Conservation (phyloP, 2,329 filamentous ascomycete genomes). For the Gaeumannomyces sp. region DNA sequence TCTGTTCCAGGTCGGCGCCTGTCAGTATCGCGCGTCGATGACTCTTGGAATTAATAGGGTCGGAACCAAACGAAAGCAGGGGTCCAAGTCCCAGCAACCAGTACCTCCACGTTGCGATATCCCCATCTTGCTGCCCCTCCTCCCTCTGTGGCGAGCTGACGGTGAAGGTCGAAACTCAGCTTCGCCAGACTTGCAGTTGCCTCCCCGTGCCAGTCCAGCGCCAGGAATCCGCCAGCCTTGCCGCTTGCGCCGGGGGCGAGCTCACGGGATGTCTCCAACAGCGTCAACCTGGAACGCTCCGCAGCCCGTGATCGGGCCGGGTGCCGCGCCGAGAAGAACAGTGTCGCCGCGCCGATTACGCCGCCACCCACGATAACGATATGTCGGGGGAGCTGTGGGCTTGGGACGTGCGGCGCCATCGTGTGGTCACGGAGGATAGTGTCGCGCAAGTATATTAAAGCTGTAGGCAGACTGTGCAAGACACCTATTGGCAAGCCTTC, state of each 20-base stretch:
- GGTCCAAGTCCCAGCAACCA: constrained; percentile 48
- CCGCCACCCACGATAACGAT: constrained; percentile 65
- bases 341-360: constrained; percentile 63
- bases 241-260: constrained; percentile 71
- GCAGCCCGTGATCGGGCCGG: constrained; percentile 54
- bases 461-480: not conserved
- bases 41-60: not conserved
- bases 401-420: not conserved
- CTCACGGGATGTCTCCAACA: constrained; percentile 40
- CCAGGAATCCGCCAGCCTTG: constrained; percentile 67
- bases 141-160: constrained; percentile 52
- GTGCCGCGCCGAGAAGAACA: constrained; percentile 61
- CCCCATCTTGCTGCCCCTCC: constrained; percentile 49
- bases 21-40: not conserved
- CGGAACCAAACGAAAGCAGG: not conserved
- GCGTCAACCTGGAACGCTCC: constrained; percentile 41
- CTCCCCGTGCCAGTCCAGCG: constrained; percentile 64
- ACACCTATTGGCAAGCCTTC: not conserved
- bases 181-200: constrained; percentile 52
- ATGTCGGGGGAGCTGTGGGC: not conserved
- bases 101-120: constrained; percentile 42
- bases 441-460: not conserved
- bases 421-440: not conserved
- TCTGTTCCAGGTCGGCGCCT: not conserved
- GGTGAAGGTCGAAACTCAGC: constrained; percentile 65